Percentiles rank a stretch among this genome's conserved stretches.
phyloP scores from a whole-genome alignment of 2,329 filamentous ascomycete species.

The Zymoseptoria passerinii region DNA sequence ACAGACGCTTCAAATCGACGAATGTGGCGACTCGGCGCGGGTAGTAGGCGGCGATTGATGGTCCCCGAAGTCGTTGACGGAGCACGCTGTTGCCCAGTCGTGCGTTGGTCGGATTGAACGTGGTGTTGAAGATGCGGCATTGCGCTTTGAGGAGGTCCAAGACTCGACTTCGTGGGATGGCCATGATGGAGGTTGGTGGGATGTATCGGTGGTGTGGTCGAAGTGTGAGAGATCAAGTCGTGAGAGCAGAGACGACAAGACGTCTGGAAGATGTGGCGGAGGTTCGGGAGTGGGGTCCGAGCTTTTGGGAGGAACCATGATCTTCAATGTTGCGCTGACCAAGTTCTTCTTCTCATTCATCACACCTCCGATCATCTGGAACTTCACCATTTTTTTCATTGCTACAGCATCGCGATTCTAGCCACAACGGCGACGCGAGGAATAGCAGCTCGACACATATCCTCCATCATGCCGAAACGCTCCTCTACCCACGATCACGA shows the following conservation, averaged over 20 bases:
- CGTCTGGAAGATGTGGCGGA: neutral
- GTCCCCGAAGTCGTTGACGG: constrained; percentile 79
- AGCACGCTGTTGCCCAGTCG: constrained; percentile 89
- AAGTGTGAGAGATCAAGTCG: too few relatives aligned
- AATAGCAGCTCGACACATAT: neutral
- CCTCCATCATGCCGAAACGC: neutral
- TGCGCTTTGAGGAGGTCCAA: constrained; percentile 79
- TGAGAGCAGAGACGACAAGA: neutral
- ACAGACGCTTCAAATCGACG: constrained; percentile 62
- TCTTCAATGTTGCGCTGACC: neutral
- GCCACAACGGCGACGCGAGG: too few relatives aligned
- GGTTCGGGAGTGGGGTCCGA: neutral
- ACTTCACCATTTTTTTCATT: neutral
- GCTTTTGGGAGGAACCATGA: neutral
- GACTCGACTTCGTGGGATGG: constrained; percentile 45
- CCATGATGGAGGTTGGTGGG: constrained; percentile 32
- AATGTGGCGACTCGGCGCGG: constrained; percentile 66
- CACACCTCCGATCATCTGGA: neutral
- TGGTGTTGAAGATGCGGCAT: constrained; percentile 85
- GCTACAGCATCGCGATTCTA: neutral
- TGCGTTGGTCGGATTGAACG: constrained; percentile 74
- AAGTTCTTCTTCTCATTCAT: neutral
- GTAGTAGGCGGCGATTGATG: constrained; percentile 78
- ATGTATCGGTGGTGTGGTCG: neutral
- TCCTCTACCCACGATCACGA: neutral